Base-by-base conservation (phyloP, 495 filamentous ascomycete species). In the Daldinia grandis region DNA sequence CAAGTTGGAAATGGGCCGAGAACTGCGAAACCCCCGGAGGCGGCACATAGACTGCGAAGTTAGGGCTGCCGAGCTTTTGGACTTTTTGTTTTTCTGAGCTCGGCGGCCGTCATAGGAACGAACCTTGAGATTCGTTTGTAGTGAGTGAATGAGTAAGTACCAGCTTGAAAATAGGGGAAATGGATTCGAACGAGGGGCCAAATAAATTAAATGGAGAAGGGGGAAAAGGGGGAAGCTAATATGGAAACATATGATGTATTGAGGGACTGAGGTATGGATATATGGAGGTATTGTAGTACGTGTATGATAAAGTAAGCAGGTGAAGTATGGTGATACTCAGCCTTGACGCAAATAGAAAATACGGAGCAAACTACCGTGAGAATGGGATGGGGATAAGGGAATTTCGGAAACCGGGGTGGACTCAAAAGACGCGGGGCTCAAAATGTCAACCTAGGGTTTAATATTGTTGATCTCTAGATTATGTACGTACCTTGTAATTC, bases 291-390 rank as follows among this genome's bases (percentile, higher is more conserved):
- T 57, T 53, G 62, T 61, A 66, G 58, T 72, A 63, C 33, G 63
- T 42, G 31, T 58, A 51, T 59, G 42, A 50, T 63, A 47, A 67
- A 58, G 63, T 71, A 71, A 67, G 64, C 59, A 67, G 31, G 40
- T 17, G 66, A 68, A 24, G 31, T 37, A 59, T 49, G 51, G 58
- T 63, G 53, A 62, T 64, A 64, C 65, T 73, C 70, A 68, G 70
- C 70, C 70, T 73, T 61, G 65, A 64, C 56, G 49, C 70, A 73
- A 68, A 68, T 68, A 73, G 65, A 73, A 73, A 73, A 73, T 51
- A 72, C 64, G 64, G 64, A 68, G 69, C 33, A 64, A 60, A 68
- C 64, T 72, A 67, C 64, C 60, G 64, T 60, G 63, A 40, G 38
- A 49, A 71, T 44, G 57, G 44, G 50, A n/a, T 58, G 35, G 25